phyloP scores from a whole-genome alignment of 371 early-diverging fungal genomes.

The Batkoa obscura region DNA sequence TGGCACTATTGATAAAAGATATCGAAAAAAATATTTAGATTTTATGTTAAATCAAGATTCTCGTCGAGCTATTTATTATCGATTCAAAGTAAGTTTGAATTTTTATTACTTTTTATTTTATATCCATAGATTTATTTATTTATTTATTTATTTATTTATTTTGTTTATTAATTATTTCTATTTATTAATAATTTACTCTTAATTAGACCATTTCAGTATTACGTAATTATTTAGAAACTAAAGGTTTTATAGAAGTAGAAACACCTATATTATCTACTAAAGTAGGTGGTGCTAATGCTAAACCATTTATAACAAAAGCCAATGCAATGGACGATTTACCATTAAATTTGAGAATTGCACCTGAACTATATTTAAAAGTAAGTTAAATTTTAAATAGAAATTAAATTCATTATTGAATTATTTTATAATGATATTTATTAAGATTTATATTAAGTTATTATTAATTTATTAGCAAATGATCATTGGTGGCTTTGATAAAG shows the following conservation, averaged over 20 bases:
- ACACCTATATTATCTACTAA: slow-evolving; percentile 80
- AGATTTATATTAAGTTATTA: too few species aligned
- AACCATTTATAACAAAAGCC: slow-evolving; percentile 83
- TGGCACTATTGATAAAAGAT: slow-evolving; percentile 22
- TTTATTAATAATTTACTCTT: too few species aligned
- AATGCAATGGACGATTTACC: slow-evolving; percentile 48
- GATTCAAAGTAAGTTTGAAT: slow-evolving; percentile 93
- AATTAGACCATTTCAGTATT: slow-evolving; percentile 51
- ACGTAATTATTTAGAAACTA: slow-evolving; percentile 50
- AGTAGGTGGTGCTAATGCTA: slow-evolving; percentile 91
- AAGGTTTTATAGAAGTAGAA: slow-evolving; percentile 83
- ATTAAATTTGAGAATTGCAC: slow-evolving; percentile 61
- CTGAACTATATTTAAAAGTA: slow-evolving; percentile 88
- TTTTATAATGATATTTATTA: too few species aligned
- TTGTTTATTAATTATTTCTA: slow-evolving; percentile 66
- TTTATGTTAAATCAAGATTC: slow-evolving; percentile 9
- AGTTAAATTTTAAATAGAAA: background rate
- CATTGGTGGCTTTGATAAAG: slow-evolving; percentile 84
- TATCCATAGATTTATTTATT: slow-evolving; percentile 13
- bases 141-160: slow-evolving; percentile 19
- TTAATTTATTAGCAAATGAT: slow-evolving; percentile 40
- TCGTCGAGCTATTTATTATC: slow-evolving; percentile 41
- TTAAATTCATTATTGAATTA: background rate
- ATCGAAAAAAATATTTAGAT: background rate
- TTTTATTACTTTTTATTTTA: slow-evolving; percentile 61